phyloP scores from a whole-genome alignment of 2,329 filamentous ascomycete genomes.

The Triangularia setosa region DNA sequence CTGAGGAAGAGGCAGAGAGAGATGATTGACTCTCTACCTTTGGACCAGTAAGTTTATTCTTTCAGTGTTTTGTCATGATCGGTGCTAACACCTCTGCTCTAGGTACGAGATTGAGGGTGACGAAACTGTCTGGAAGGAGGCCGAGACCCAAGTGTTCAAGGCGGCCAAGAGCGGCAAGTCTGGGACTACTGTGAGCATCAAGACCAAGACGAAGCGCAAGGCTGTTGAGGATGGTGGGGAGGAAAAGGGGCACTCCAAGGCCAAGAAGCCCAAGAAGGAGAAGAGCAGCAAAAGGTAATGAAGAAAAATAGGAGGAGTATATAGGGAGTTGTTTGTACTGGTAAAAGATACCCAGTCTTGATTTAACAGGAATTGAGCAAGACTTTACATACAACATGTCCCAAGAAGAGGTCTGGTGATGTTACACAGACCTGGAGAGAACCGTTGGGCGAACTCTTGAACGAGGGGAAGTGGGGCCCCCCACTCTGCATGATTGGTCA shows the following conservation, averaged over 20 bases:
- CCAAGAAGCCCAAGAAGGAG: conserved; percentile 49
- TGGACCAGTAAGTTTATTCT: conserved; percentile 67
- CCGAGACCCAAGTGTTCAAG: conserved; percentile 69
- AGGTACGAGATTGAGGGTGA: conserved; percentile 65
- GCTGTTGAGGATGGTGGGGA: conserved; percentile 63
- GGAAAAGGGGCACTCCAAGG: conserved; percentile 49
- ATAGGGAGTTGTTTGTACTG: conserved; percentile 1
- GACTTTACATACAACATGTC: neutral
- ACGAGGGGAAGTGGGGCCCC: conserved; percentile 6
- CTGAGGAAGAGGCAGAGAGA: conserved; percentile 78
- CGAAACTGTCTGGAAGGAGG: conserved; percentile 60
- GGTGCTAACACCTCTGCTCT: conserved; percentile 10
- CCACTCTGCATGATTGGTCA: conserved; percentile 13
- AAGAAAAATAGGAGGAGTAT: neutral
- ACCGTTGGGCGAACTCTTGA: neutral
- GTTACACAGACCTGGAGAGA: neutral
- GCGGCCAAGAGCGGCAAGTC: conserved; percentile 52
- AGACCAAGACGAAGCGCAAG: conserved; percentile 78
- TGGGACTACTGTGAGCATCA: conserved; percentile 72
- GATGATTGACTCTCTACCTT: conserved; percentile 82
- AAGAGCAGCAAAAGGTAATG: conserved; percentile 21
- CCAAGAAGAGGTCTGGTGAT: neutral
- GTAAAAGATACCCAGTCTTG: conserved; percentile 16
- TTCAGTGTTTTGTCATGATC: neutral
- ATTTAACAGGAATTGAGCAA: neutral